Conservation (phyloP, 208 protist species). For the Leishmania lainsoni region DNA sequence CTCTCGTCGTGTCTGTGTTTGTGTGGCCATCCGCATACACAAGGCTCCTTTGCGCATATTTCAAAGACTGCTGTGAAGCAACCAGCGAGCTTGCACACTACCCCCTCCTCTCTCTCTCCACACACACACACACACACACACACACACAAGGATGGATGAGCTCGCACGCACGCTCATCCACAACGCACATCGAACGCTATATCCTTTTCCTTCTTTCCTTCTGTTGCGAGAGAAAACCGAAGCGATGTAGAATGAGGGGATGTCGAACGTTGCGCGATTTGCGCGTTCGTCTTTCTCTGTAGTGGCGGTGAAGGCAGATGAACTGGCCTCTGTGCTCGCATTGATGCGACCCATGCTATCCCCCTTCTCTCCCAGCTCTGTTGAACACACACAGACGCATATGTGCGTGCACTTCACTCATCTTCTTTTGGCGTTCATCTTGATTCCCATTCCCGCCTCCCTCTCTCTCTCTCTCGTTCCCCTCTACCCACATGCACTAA, state of each 20-base stretch:
- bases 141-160: not conserved
- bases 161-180: not conserved
- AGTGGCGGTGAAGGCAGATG: not conserved
- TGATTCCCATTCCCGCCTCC: not conserved
- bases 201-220: slow-evolving; percentile 2
- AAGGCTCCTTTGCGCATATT: not conserved
- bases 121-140: not conserved
- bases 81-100: not conserved
- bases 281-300: not conserved
- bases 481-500: not conserved
- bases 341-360: not conserved
- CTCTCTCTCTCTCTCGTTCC: not conserved
- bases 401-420: not conserved
- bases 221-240: not conserved
- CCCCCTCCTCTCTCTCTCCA: not conserved
- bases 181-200: not conserved
- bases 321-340: not conserved
- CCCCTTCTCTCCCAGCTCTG: not conserved
- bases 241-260: not conserved
- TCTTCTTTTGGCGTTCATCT: not conserved
- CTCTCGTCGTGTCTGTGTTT: slow-evolving; percentile 3
- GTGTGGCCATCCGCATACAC: not conserved
- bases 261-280: not conserved
- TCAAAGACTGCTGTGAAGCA: not conserved
- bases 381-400: not conserved